Evolutionary conservation across 768 basidiomycete species (phyloP).

Genomic region (Tricholomella constricta): DNA sequence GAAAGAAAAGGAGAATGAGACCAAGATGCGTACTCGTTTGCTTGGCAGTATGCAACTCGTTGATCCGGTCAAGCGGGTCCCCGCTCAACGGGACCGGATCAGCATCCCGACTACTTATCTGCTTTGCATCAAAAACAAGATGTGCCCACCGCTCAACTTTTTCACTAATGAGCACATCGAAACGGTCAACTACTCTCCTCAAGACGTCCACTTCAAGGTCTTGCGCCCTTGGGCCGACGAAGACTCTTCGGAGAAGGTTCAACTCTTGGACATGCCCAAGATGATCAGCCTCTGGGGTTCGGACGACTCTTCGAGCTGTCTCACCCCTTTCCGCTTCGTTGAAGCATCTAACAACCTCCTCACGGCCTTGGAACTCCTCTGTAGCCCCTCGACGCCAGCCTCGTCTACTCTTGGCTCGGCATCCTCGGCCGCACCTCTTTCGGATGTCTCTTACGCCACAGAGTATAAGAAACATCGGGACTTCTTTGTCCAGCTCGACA

Average conservation of each 20-base stretch:
- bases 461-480: background rate
- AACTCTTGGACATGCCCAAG: background rate
- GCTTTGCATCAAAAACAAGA: background rate
- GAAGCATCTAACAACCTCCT: background rate
- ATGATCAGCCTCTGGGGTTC: background rate
- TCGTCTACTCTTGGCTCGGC: too few relatives aligned
- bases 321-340: background rate
- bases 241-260: background rate
- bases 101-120: slow-evolving; percentile 3
- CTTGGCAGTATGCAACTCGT: too few relatives aligned
- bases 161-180: too few relatives aligned
- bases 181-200: too few relatives aligned
- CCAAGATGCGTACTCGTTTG: too few relatives aligned
- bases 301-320: background rate
- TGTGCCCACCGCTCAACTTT: too few relatives aligned
- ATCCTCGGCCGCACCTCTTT: background rate
- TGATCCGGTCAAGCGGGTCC: too few relatives aligned
- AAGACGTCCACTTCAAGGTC: too few relatives aligned
- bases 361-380: background rate
- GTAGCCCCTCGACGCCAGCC: background rate
- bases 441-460: background rate
- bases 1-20: too few relatives aligned
- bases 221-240: background rate
- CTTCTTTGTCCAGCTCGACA: background rate
- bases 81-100: too few relatives aligned